phyloP scores from a whole-genome alignment of 306 rosid genomes.

The Begonia fuchsioides region DNA sequence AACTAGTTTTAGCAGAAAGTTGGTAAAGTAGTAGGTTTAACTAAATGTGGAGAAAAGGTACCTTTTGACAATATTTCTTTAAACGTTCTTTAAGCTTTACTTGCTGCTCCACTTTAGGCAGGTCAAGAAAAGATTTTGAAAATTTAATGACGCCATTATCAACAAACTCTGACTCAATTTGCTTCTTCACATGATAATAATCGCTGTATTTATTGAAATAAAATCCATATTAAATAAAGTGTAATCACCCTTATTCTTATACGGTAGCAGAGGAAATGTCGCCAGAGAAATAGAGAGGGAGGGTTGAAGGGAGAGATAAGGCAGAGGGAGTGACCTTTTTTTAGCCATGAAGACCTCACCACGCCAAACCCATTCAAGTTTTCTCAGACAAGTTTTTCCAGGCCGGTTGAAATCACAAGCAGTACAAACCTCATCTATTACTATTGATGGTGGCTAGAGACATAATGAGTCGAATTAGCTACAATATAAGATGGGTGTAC shows the following conservation, averaged over 20 bases:
- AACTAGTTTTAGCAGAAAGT: constrained; percentile 16
- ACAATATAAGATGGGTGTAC: no score
- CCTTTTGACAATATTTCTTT: constrained; percentile 97
- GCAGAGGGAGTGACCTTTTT: constrained; percentile 35
- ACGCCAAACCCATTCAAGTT: constrained; percentile 99
- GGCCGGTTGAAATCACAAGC: constrained; percentile 99
- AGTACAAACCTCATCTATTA: constrained; percentile 88
- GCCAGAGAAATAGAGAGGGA: neutral
- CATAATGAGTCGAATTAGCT: constrained; percentile 6
- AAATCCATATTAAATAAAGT: constrained; percentile 16
- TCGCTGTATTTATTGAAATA: constrained; percentile 44
- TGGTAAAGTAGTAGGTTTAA: constrained; percentile 15
- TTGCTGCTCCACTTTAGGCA: constrained; percentile 82
- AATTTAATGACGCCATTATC: constrained; percentile 34
- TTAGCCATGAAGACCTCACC: constrained; percentile 84
- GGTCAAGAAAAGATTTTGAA: constrained; percentile 76
- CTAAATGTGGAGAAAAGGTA: constrained; percentile 14
- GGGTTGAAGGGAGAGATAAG: neutral
- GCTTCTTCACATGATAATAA: constrained; percentile 78
- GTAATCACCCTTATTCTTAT: constrained; percentile 8
- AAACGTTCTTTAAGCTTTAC: constrained; percentile 73
- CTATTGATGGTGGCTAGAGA: constrained; percentile 87
- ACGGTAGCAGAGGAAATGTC: constrained; percentile 9
- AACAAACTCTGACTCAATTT: constrained; percentile 87
- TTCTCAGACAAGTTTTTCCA: constrained; percentile 84